Evolutionary conservation across 257 asterid species (phyloP), one percentile per base, ranked within the genome.

Genomic region (Leptodermis oblonga): DNA sequence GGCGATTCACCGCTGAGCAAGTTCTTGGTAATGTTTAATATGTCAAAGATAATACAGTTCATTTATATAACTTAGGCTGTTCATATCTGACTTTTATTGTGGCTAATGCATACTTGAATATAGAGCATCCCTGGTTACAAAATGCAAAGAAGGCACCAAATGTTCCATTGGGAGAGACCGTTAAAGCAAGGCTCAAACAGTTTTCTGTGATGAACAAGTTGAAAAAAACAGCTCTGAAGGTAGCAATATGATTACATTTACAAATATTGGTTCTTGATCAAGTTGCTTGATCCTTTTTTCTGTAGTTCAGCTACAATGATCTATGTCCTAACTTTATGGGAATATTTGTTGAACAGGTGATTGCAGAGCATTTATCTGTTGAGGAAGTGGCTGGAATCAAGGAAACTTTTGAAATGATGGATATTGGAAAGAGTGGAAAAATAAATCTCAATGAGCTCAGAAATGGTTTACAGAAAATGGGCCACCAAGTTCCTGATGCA

Each of bases 71-170:
- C 4, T 28, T 71, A 37, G 23, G 61, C 67, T 42, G 37, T 11
- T 11, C 6, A 59, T 46, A 22, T 49, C 51, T 68, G 18, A 34
- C 52, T n/a, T 34, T 26, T 17, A 36, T 52, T 68, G 34, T 52
- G 36, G 14, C 3, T 23, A n/a, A 51, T 34, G 4, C 10, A 6
- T 13, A 52, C 48, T 54, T 71, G 43, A 68, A 65, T 70, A 5
- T 84, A 86, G 92, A 86, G 73, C 95, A 88, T 77, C 84, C 95
- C 7, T 88, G 95, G 95, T 39, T 88, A 63, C 88, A 77, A 68
- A 81, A 87, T 81, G 77, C 75, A 36, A 84, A 87, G 70, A 84
- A 86, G 74, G 85, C 92, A 37, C 86, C 95, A n/a, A 88, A 88
- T 46, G 84, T 86, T 49, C 81, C 92, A 22, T 71, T 88, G 58